Conservation (phyloP, 139 green algal species). For the Coccomyxa sp. region DNA sequence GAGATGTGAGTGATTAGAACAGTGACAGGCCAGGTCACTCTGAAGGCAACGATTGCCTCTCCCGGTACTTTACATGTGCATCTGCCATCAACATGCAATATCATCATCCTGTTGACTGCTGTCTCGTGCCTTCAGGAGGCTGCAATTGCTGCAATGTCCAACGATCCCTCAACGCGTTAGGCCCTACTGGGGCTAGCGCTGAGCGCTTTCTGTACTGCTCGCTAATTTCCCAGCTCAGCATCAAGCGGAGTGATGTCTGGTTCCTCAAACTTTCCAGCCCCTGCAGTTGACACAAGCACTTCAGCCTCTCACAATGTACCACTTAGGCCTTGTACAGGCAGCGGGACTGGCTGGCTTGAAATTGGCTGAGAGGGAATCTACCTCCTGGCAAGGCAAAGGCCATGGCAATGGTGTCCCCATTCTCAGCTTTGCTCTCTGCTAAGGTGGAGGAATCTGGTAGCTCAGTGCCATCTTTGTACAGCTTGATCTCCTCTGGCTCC, state of each 20-base stretch:
- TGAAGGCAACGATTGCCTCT: too few relatives aligned
- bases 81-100: too few relatives aligned
- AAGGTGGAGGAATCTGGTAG: constrained; percentile 76
- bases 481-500: constrained; percentile 59
- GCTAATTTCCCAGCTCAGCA: too few relatives aligned
- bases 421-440: constrained; percentile 76
- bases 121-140: neutral
- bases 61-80: neutral
- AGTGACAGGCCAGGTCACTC: too few relatives aligned
- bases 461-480: constrained; percentile 42
- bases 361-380: neutral
- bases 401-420: constrained; percentile 75
- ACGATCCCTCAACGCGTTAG: neutral
- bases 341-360: neutral
- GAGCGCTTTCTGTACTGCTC: too few relatives aligned
- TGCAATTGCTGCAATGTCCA: neutral
- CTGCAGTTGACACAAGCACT: neutral
- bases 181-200: neutral
- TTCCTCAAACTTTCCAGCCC: constrained; percentile 21
- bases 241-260: constrained; percentile 24
- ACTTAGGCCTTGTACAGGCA: neutral
- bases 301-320: neutral
- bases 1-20: too few relatives aligned
- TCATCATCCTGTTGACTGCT: too few relatives aligned
- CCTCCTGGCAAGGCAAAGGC: constrained; percentile 32